Base-by-base conservation (phyloP, 1,284 basidiomycete species). In the Afroboletus lepidellus region DNA sequence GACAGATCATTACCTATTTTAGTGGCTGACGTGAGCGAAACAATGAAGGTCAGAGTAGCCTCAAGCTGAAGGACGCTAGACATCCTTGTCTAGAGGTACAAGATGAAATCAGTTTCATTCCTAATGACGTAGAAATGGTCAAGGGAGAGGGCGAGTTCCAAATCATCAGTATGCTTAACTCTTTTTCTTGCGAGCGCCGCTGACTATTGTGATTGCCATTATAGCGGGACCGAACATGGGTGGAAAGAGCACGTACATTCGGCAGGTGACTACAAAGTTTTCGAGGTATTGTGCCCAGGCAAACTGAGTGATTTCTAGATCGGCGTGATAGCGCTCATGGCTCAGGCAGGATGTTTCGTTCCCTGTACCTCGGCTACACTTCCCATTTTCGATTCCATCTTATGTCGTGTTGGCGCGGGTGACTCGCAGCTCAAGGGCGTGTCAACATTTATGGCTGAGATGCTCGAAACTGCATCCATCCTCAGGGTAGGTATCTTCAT, bases 391-490 rank as follows among this genome's bases (percentile, higher is more conserved):
- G 97, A 99, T 72, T 98, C 94, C 15, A 90, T 99, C 46, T 75
- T 99, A 5, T 97, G 96, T 51, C 82, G 97, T 60, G 96, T 99
- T 1, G 97, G 97, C 8, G 97, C 97, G 0, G 97, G 97, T 1
- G 97, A 99, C 68, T 95, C 91, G 69, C 95, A 98, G 69, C 76
- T 98, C 39, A 98, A 98, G 71, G 97, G 96, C 16, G 92, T 99
- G 4, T 97, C 93, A 27, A 99, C 97, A 0, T 99, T 99, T 69
- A 99, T 99, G 96, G 94, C 95, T 3, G 97, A 99, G 74, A 99
- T 99, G 97, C 78, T 96, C 12, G 93, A 96, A 71, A 99, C 95
- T 0, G 95, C 97, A 0, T 94, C 93, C 0, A 99, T 99, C 63
- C 79, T 99, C 42, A 83, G 90, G 64, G 92, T 93, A 49, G 30